Conservation (phyloP, 2,329 filamentous ascomycete species). For the Aureobasidium sp. region DNA sequence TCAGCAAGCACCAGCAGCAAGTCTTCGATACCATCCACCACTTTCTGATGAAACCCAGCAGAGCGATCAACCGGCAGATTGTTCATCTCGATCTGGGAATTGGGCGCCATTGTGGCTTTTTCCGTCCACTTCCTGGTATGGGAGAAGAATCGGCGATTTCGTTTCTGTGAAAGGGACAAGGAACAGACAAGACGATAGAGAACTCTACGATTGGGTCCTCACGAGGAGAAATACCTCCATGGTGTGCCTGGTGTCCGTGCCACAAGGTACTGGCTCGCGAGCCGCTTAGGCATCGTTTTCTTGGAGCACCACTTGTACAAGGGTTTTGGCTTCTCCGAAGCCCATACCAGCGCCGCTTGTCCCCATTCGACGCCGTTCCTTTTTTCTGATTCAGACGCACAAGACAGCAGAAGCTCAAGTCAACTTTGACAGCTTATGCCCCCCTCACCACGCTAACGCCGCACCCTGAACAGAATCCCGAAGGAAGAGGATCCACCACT, state of each 20-base stretch:
- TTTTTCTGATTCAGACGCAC: background rate
- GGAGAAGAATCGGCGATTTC: background rate
- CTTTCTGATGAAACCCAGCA: background rate
- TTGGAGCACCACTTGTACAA: background rate
- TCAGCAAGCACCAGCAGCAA: background rate
- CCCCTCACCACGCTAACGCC: background rate
- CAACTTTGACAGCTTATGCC: background rate
- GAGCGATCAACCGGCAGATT: background rate
- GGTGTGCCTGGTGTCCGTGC: background rate
- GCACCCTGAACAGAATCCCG: background rate
- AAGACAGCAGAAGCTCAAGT: background rate
- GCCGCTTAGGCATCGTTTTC: background rate
- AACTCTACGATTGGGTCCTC: background rate
- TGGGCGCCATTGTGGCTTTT: background rate
- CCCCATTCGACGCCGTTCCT: background rate
- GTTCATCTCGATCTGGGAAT: background rate
- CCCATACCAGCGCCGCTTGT: background rate
- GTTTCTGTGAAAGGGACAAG: background rate
- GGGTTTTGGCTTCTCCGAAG: background rate
- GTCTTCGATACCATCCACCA: constrained; percentile 1
- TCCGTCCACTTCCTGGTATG: background rate
- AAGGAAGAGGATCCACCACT: background rate
- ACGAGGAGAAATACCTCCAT: background rate
- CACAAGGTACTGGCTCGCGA: background rate
- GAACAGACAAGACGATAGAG: background rate